These are phyloP conservation scores for Penicillium turbatum DNA, from an alignment of 495 filamentous ascomycete genomes.

Conservation along the genomic window DNA sequence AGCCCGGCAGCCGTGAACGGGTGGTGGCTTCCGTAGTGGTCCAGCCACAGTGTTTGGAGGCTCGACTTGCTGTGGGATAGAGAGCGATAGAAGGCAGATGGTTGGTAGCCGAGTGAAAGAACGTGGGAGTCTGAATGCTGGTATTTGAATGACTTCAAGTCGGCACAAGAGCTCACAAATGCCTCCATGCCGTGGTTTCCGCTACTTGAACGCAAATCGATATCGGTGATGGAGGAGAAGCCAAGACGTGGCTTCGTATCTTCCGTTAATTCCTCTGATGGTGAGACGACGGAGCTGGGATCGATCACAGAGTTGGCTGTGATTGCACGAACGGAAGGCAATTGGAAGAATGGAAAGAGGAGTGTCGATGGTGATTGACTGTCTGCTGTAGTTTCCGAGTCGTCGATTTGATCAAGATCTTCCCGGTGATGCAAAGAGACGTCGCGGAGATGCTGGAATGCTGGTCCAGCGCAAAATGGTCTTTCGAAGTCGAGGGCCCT, in stretches of 20 bases:
- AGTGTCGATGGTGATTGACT: neutral
- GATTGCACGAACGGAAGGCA: slow-evolving; percentile 28
- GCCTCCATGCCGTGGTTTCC: slow-evolving; percentile 26
- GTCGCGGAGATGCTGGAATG: slow-evolving; percentile 17
- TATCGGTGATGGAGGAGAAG: slow-evolving; percentile 23
- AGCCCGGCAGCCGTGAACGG: slow-evolving; percentile 30
- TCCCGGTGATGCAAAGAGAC: slow-evolving; percentile 24
- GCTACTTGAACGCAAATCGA: slow-evolving; percentile 29
- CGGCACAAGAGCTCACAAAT: slow-evolving; percentile 22
- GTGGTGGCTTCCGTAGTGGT: slow-evolving; percentile 29
- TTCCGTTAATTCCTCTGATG: neutral
- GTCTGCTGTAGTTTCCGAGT: neutral
- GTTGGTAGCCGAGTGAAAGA: slow-evolving; percentile 26
- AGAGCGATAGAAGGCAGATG: slow-evolving; percentile 26
- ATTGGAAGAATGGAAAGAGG: slow-evolving; percentile 27
- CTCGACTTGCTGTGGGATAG: slow-evolving; percentile 25
- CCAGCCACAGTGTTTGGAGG: slow-evolving; percentile 34
- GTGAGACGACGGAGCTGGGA: slow-evolving; percentile 3
- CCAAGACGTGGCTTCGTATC: neutral
- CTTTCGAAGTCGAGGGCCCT: slow-evolving; percentile 19
- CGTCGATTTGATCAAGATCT: neutral
- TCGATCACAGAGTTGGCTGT: slow-evolving; percentile 30
- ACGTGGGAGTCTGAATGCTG: slow-evolving; percentile 34
- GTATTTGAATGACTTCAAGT: slow-evolving; percentile 34
- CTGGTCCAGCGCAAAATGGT: slow-evolving; percentile 15